Evolutionary conservation across 345 rosid species (phyloP).

Genomic region (Brassica juncea): DNA sequence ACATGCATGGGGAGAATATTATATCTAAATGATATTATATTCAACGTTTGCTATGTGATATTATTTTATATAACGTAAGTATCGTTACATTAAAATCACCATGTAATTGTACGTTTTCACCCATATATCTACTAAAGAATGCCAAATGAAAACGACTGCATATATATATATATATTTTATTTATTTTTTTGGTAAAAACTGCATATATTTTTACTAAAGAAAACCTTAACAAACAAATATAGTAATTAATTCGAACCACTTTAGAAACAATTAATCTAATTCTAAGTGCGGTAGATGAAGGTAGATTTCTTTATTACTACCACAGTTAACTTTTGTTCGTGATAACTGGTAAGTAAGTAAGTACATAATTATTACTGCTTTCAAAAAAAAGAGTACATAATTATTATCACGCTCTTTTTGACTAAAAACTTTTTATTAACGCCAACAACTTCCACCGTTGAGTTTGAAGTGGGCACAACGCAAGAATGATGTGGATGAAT

Average conservation of each 20-base stretch:
- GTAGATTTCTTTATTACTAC: not conserved
- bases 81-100: not conserved
- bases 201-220: not conserved
- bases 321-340: not conserved
- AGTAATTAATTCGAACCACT: not conserved
- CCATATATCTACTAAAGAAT: not conserved
- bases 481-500: conserved; percentile 12
- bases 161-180: too few relatives aligned
- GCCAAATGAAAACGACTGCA: not conserved
- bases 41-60: not conserved
- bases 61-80: not conserved
- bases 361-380: too few relatives aligned
- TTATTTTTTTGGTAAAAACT: too few relatives aligned
- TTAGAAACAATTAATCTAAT: not conserved
- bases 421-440: conserved; percentile 5
- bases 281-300: not conserved
- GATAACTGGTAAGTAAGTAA: not conserved
- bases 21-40: not conserved
- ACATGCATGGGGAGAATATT: not conserved
- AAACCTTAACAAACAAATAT: not conserved
- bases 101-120: not conserved
- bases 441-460: conserved; percentile 39
- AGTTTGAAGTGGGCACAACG: conserved; percentile 30
- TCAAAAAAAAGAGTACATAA: too few relatives aligned
- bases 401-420: not conserved